Evolutionary conservation across 768 basidiomycete genomes (phyloP).

Genomic region (Leccinum sublutescens): DNA sequence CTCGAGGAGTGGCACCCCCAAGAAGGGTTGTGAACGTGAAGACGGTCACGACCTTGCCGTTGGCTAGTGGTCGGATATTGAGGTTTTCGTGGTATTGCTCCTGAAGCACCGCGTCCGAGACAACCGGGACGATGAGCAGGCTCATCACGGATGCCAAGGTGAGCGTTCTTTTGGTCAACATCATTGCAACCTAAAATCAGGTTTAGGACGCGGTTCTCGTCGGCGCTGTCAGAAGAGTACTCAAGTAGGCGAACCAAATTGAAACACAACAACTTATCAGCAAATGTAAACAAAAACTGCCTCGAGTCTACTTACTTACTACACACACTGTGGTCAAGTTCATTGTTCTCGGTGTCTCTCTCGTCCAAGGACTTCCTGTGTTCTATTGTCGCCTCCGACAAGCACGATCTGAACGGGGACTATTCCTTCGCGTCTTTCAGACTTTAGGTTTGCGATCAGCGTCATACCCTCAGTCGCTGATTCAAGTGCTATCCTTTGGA

Average conservation of each 20-base stretch:
- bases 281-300: neutral
- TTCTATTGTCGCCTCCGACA: neutral
- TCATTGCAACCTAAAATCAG: neutral
- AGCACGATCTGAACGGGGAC: neutral
- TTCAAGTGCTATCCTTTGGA: too few relatives aligned
- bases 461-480: too few relatives aligned
- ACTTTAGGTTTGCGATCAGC: neutral
- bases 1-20: conserved; percentile 50
- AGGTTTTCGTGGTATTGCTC: conserved; percentile 52
- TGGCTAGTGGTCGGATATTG: conserved; percentile 58
- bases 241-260: neutral
- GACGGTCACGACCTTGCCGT: conserved; percentile 78
- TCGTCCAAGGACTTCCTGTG: neutral
- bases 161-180: conserved; percentile 7
- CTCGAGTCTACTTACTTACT: neutral
- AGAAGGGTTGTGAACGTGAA: conserved; percentile 78
- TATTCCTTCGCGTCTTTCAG: neutral
- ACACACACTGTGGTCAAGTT: neutral
- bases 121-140: conserved; percentile 10
- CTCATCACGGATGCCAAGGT: conserved; percentile 3
- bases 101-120: neutral
- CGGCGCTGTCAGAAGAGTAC: neutral
- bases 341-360: neutral
- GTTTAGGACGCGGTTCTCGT: neutral
- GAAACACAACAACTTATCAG: neutral